Evolutionary conservation across 192 early-diverging fungal genomes (phyloP).

Genomic region (Backusella circina): DNA sequence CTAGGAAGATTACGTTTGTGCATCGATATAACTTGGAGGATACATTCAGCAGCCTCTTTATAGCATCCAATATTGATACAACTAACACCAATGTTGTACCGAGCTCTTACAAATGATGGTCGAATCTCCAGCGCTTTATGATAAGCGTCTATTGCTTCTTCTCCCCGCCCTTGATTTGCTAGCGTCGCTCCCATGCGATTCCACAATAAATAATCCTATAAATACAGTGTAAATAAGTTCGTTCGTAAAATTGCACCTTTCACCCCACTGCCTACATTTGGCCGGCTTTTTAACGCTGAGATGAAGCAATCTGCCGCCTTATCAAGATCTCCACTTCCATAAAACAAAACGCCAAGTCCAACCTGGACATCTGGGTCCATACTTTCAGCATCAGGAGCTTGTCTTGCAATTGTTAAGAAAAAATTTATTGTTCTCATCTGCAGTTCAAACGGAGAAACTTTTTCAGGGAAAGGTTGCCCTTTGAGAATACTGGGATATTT

Average conservation of each 20-base stretch:
- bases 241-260: background rate
- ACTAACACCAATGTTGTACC: constrained; percentile 93
- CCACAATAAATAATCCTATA: constrained; percentile 89
- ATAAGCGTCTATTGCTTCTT: constrained; percentile 91
- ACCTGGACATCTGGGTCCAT: constrained; percentile 94
- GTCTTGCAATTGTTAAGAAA: constrained; percentile 76
- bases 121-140: constrained; percentile 90
- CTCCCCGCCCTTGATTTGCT: constrained; percentile 78
- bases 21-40: constrained; percentile 76
- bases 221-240: background rate
- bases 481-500: constrained; percentile 62
- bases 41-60: constrained; percentile 90
- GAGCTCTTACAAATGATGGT: constrained; percentile 91
- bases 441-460: constrained; percentile 41
- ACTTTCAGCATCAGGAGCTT: constrained; percentile 29
- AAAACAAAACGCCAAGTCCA: constrained; percentile 96
- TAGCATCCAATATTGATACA: constrained; percentile 94
- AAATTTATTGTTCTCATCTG: constrained; percentile 70
- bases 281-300: constrained; percentile 81
- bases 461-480: constrained; percentile 18
- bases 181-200: constrained; percentile 96
- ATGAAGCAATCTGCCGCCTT: constrained; percentile 99
- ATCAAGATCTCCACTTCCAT: constrained; percentile 84
- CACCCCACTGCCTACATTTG: constrained; percentile 34
- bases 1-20: constrained; percentile 15